A percentile compares a stretch with the other conserved stretches of the same genome.
Evolutionary conservation across 345 rosid genomes (phyloP).

Genomic region (Atalantia buxifolia): DNA sequence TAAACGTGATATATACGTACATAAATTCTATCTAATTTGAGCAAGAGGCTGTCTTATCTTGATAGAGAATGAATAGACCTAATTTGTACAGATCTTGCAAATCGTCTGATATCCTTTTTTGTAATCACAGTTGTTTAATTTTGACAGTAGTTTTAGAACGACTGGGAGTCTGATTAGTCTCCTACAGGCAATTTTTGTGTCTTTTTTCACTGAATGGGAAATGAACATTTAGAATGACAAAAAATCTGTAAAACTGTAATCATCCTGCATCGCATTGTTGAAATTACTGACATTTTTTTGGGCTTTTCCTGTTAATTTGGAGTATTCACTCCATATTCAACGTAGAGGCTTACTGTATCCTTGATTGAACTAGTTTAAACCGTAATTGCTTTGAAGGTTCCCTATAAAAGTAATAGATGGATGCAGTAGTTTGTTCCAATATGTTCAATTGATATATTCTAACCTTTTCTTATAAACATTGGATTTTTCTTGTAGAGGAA

Average conservation of each 20-base stretch:
- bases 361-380: slow-evolving; percentile 1
- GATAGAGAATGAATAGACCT: neutral
- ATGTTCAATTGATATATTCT: neutral
- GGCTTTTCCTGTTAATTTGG: neutral
- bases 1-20: too few species aligned
- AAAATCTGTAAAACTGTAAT: neutral
- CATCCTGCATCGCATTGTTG: neutral
- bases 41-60: neutral
- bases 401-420: neutral
- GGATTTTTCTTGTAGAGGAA: neutral
- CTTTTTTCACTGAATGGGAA: neutral
- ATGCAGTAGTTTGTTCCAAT: neutral
- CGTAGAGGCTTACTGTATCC: neutral
- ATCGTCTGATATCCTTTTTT: neutral
- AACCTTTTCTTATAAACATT: neutral
- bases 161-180: too few species aligned
- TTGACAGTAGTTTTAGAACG: neutral
- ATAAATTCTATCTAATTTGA: too few species aligned
- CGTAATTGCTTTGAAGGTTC: neutral
- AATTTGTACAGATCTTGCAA: neutral
- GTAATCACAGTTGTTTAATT: neutral
- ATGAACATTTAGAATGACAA: neutral
- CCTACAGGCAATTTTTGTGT: too few species aligned
- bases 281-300: neutral
- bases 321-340: too few species aligned